These are phyloP conservation scores for Neonectria punicea DNA, from an alignment of 2,329 filamentous ascomycete species.

Conservation along the genomic window DNA sequence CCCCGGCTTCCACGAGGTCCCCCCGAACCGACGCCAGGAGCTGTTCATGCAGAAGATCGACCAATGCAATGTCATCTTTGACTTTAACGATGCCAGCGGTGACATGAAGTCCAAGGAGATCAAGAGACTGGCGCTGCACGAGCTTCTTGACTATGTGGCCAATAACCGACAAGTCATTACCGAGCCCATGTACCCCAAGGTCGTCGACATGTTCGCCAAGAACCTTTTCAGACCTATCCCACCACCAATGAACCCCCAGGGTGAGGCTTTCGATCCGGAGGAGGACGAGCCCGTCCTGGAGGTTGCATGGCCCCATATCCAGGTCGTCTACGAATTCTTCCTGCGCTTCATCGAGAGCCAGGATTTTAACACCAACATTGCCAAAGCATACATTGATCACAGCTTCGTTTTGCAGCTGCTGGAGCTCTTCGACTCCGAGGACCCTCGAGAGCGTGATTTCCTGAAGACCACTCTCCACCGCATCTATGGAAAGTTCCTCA, in stretches of 20 bases:
- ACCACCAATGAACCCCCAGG: conserved; percentile 96
- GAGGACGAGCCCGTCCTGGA: conserved; percentile 98
- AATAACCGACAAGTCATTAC: conserved; percentile 99
- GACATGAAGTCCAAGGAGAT: conserved; percentile 99
- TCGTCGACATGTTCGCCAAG: conserved; percentile 99
- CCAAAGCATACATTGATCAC: conserved; percentile 98
- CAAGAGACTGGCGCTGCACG: conserved; percentile 94
- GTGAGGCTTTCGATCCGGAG: conserved; percentile 97
- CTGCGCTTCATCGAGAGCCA: conserved; percentile 98
- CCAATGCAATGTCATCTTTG: conserved; percentile 99
- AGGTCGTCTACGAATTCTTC: conserved; percentile 99
- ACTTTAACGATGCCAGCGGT: conserved; percentile 97
- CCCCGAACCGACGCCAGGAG: conserved; percentile 92
- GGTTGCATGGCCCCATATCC: conserved; percentile 98
- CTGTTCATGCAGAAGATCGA: conserved; percentile 99
- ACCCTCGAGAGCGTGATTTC: conserved; percentile 95
- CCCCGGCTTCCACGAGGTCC: conserved; percentile 96
- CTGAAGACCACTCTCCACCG: conserved; percentile 97
- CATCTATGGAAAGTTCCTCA: conserved; percentile 99
- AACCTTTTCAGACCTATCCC: conserved; percentile 98
- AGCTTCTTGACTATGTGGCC: conserved; percentile 96
- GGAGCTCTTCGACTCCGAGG: conserved; percentile 98
- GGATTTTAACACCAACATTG: conserved; percentile 99
- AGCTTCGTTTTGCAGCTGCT: conserved; percentile 95
- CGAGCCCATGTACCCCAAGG: conserved; percentile 97